Evolutionary conservation across 495 filamentous ascomycete genomes (phyloP).

Genomic region (Chaetomium tenue): DNA sequence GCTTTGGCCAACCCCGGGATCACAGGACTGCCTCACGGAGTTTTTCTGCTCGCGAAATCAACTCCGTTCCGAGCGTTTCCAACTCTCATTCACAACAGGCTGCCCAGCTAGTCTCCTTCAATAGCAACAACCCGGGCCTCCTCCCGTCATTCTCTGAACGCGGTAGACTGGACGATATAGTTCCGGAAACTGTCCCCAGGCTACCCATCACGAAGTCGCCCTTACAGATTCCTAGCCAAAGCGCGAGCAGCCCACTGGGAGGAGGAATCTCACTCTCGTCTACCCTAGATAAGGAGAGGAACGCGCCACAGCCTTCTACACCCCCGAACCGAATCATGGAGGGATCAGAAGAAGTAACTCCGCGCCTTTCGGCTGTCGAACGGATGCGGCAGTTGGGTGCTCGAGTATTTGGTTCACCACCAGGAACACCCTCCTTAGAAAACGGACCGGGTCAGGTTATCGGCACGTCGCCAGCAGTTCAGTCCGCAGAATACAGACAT

Average conservation of each 20-base stretch:
- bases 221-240: not conserved
- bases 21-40: not conserved
- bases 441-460: not conserved
- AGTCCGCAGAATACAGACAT: not conserved
- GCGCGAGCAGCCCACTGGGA: not conserved
- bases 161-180: conserved; percentile 2
- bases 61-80: not conserved
- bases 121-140: conserved; percentile 27
- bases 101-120: conserved; percentile 34
- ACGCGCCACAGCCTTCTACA: not conserved
- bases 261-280: not conserved
- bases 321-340: conserved; percentile 30
- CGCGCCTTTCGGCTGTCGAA: conserved; percentile 33
- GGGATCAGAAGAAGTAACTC: conserved; percentile 10
- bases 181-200: conserved; percentile 27
- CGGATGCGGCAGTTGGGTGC: conserved; percentile 28
- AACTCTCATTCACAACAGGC: conserved; percentile 19
- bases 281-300: not conserved
- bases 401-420: conserved; percentile 1
- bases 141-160: conserved; percentile 25
- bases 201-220: not conserved
- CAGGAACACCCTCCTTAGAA: not conserved
- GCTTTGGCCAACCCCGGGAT: not conserved
- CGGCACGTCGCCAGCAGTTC: not conserved
- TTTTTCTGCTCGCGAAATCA: not conserved